Evolutionary conservation across 495 filamentous ascomycete genomes (phyloP).

Genomic region (Trichoderma gamsii): DNA sequence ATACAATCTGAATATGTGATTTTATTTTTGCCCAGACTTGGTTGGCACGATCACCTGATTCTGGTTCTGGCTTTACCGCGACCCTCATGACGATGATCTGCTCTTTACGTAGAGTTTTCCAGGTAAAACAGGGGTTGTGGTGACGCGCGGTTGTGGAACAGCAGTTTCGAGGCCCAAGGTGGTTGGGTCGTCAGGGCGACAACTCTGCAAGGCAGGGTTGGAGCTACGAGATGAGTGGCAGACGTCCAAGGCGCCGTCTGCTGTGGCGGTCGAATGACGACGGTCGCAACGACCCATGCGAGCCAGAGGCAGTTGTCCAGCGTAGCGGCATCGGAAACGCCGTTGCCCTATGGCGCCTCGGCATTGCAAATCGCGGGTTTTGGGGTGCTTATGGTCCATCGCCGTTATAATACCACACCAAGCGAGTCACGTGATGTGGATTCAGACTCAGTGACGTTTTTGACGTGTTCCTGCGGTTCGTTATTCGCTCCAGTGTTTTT

Average conservation of each 20-base stretch:
- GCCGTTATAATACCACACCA: neutral
- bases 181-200: constrained; percentile 10
- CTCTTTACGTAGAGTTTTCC: constrained; percentile 9
- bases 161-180: constrained; percentile 15
- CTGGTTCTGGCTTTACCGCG: neutral
- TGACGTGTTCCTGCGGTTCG: constrained; percentile 12
- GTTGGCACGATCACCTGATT: neutral
- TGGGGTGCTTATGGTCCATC: constrained; percentile 1
- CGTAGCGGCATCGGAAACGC: neutral
- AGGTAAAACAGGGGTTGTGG: constrained; percentile 10
- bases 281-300: neutral
- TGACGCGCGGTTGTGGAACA: constrained; percentile 14
- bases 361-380: neutral
- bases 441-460: constrained; percentile 13
- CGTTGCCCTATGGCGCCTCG: constrained; percentile 1
- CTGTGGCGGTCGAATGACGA: neutral
- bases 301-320: neutral
- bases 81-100: constrained; percentile 1
- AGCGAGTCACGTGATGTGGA: constrained; percentile 4
- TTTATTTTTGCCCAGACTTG: neutral
- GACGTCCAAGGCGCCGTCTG: neutral
- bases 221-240: neutral
- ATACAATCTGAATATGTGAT: constrained; percentile 13
- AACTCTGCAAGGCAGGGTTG: constrained; percentile 5
- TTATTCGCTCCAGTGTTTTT: constrained; percentile 18